A percentile compares a stretch with the other conserved stretches of the same genome.
Evolutionary conservation across 345 rosid species (phyloP).

Genomic region (Populus ilicifolia): DNA sequence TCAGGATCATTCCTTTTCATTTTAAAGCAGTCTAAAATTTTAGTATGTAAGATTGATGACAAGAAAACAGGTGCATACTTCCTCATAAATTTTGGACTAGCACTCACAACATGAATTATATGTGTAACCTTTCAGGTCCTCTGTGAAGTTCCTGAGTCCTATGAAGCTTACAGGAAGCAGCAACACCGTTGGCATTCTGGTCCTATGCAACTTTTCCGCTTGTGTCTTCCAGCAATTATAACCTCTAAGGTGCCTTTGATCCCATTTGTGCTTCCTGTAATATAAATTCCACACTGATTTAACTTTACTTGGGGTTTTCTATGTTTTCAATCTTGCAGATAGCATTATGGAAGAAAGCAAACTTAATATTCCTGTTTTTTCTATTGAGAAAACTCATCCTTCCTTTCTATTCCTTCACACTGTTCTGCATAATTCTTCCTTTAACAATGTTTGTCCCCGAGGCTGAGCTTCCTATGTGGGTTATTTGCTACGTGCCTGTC

Average conservation of each 20-base stretch:
- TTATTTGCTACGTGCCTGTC: conserved; percentile 74
- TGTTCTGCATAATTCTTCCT: conserved; percentile 86
- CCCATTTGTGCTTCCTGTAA: conserved; percentile 5
- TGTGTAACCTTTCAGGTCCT: conserved; percentile 47
- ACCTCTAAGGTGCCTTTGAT: conserved; percentile 55
- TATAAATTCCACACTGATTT: background rate
- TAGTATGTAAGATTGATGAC: background rate
- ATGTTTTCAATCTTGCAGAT: conserved; percentile 46
- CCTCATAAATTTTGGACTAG: background rate
- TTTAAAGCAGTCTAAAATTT: background rate
- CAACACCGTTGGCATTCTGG: conserved; percentile 96
- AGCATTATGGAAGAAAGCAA: conserved; percentile 74
- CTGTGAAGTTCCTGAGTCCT: conserved; percentile 85
- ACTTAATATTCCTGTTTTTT: conserved; percentile 67
- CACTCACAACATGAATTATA: conserved; percentile 7
- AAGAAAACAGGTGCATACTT: background rate
- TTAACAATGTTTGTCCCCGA: conserved; percentile 85
- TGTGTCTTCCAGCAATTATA: conserved; percentile 73
- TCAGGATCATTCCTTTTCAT: background rate
- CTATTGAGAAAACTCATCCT: conserved; percentile 79
- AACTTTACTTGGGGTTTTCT: conserved; percentile 8
- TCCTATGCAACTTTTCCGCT: conserved; percentile 87
- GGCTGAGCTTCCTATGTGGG: conserved; percentile 84
- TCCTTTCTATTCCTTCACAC: conserved; percentile 84
- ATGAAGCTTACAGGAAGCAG: conserved; percentile 89